Base-by-base conservation (phyloP, 192 early-diverging fungal genomes). In the Linnemannia zychae region DNA sequence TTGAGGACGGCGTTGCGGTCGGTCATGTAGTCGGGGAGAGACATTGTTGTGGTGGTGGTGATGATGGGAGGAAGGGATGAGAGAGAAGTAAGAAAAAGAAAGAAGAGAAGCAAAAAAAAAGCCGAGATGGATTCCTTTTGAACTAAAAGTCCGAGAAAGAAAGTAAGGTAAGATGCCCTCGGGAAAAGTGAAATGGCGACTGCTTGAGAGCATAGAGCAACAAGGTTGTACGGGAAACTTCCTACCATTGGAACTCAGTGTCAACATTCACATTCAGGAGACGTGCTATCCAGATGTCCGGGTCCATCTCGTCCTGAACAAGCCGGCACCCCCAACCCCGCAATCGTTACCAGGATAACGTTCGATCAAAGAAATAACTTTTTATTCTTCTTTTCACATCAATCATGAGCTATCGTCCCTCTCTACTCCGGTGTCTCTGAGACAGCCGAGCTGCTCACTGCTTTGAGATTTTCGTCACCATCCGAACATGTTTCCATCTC, bases 11-110 rank as follows among this genome's bases (percentile, higher is more conserved):
- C 88, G 67, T 89, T 86, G 49, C 78, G 82, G 47, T 89, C 76
- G 57, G 87, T 88, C 88, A 89, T 89, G n/a, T 82, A 89, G 53
- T 89, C 88, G 40, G 88, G 88, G 50, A 89, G 80, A 50, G 78
- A 52, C 71, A 77, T 78, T 22, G 40, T 28, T 71, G 67, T 38
- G 7, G 17, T 13, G 20, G 69, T 48, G 38, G 69, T 46, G 46
- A 22, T 20, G 18, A 46, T 40, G n/a, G 69, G 69, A 20, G 66
- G 36, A 33, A 7, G 7, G 22, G 66, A 31, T 31, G 66, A 7
- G 7, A 36, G 66, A 31, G 66, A 7, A 17, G 0, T 17, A 38
- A 6, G 40, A 46, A 44, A 40, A n/a, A 12, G 6, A 3, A 9
- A 47, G n/a, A 47, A 20, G 12, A 40, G 28, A 70, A 44, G 22